Evolutionary conservation across 768 basidiomycete species (phyloP), one percentile per base, ranked within the genome.

Genomic region (Suillus plorans): DNA sequence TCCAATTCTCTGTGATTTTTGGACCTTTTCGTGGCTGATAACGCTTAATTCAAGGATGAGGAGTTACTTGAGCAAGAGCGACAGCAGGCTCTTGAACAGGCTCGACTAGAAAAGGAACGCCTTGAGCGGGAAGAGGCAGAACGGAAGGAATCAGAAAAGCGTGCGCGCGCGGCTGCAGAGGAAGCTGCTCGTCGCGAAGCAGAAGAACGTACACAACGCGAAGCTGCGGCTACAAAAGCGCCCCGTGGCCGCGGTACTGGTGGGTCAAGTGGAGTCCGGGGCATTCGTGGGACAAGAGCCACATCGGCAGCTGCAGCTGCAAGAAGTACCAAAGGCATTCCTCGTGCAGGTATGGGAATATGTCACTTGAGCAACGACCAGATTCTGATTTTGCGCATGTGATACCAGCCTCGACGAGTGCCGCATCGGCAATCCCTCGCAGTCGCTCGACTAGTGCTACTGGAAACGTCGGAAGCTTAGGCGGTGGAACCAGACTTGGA

Each of bases 281-380:
- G 91, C 9, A 87, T 91, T 37, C 83, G 89, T 62, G 91, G 90
- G 4, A 94, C 87, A 6, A 82, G 87, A 52, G 89, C 86, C 2
- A 89, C 86, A 14, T 73, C 60, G 57, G 86, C 85, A 80, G 83
- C 74, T 14, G 76, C 74, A 13, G 76, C 75, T 4, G 69, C 74
- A 31, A 75, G 80, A 84, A 86, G 64, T 85, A 81, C 44, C 73
- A 78, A 66, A 79, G 82, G 69, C 80, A 70, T 34, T 69, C 67
- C 79, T 36, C 79, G 76, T 66, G 70, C 75, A 70, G 79, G 84
- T 84, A 70, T 42, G 58, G 12, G 12, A 59, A 31, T 41, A 28
- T 20, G 41, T 31, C 58, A 8, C 18, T 25, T 18, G 39, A 13
- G 25, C 18, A 18, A 28, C 18, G 25, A 20, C 28, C 41, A 20